Base-by-base conservation (phyloP, 768 basidiomycete genomes). In the Termitomyces sp. region DNA sequence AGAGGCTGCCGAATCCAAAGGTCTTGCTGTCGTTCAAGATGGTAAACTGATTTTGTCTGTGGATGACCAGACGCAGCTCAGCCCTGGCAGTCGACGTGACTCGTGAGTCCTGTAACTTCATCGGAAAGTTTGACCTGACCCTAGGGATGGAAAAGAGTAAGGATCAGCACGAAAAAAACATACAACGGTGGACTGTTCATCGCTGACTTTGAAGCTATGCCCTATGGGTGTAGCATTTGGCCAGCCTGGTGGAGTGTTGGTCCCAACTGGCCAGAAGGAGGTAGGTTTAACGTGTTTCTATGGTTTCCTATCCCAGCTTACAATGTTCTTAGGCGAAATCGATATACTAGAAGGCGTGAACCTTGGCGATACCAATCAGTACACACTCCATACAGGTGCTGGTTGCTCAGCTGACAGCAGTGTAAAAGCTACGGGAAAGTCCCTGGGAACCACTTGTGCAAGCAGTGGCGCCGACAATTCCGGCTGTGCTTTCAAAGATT, bases 311-410 rank as follows among this genome's bases (percentile, higher is more conserved):
- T 51, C 50, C 55, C 27, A 55, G 27, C n/a, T 50, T n/a, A 54
- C 10, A 28, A 8, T 17, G 23, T 3, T 28, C 41, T 32, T 21
- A 75, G 73, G 76, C 12, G 88, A 90, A 66, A 85, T 89, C 41
- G 90, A 91, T 63, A 77, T 89, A 47, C 64, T 91, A 11, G 90
- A 92, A 64, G 86, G 86, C 25, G 88, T 91, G 51, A 80, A 90
- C 64, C 64, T 76, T 21, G 75, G 80, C 63, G 57, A 67, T 1
- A 71, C 66, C 30, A 89, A 91, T 63, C 86, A 85, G 55, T 79
- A 82, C 65, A 83, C 88, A 1, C 73, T 90, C 8, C 89, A 90
- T 66, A 84, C 79, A 23, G 70, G 74, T 5, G 64, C 68, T 16
- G 74, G 72, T 19, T 79, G 79, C 59, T 65, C 68, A 3, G 63